phyloP scores from a whole-genome alignment of 345 rosid genomes.

The Pseudoturritis turrita region DNA sequence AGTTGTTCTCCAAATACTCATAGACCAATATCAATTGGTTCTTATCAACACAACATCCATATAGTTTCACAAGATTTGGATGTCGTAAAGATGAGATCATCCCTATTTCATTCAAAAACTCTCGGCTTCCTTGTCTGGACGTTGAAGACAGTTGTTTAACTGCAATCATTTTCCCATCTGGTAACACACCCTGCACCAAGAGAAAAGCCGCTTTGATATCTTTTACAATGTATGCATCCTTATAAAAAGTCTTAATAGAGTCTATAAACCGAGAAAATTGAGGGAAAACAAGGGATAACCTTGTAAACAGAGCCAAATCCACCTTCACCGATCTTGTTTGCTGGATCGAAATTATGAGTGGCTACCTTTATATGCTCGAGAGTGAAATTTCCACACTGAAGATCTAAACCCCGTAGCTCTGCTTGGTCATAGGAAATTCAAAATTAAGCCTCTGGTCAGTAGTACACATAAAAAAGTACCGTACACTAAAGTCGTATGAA shows the following conservation, averaged over 20 bases:
- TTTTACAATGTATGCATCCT: too few relatives aligned
- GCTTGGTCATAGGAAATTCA: not conserved
- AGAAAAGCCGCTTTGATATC: not conserved
- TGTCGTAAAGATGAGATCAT: slow-evolving; percentile 56
- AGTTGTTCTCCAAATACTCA: slow-evolving; percentile 62
- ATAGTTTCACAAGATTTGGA: slow-evolving; percentile 58
- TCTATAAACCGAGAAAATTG: too few relatives aligned
- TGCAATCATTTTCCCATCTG: slow-evolving; percentile 51
- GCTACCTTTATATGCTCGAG: slow-evolving; percentile 53
- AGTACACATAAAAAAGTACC: too few relatives aligned
- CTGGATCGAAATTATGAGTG: slow-evolving; percentile 45
- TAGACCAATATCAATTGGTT: slow-evolving; percentile 50
- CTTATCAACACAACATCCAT: slow-evolving; percentile 61
- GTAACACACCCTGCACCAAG: slow-evolving; percentile 39
- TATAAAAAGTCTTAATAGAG: too few relatives aligned
- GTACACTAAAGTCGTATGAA: too few relatives aligned
- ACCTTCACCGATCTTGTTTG: slow-evolving; percentile 60
- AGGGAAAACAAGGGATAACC: slow-evolving; percentile 14
- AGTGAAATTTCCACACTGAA: slow-evolving; percentile 45
- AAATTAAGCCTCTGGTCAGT: too few relatives aligned
- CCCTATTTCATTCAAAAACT: slow-evolving; percentile 58
- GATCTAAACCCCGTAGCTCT: slow-evolving; percentile 46
- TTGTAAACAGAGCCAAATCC: slow-evolving; percentile 59
- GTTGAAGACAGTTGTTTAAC: slow-evolving; percentile 57
- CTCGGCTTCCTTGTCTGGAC: slow-evolving; percentile 60